These are phyloP conservation scores for Yamagishiella unicocca DNA, from an alignment of 139 green algal genomes.

Conservation along the genomic window DNA sequence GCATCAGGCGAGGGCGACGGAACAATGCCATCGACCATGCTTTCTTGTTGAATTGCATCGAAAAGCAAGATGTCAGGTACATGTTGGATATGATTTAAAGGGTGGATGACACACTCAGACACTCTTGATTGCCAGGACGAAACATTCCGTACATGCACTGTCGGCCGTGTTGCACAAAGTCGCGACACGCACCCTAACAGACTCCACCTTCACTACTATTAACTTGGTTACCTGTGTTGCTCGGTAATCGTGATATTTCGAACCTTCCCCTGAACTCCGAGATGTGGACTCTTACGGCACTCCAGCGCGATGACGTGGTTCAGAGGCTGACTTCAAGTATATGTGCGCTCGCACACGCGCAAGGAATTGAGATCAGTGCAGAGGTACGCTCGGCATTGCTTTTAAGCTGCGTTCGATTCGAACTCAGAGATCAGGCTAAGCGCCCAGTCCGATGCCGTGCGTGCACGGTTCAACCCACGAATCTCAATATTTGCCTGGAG, in stretches of 20 bases:
- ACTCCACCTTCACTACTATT: too few species aligned
- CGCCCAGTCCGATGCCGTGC: not conserved
- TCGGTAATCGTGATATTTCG: not conserved
- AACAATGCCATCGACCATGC: too few species aligned
- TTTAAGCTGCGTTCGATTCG: not conserved
- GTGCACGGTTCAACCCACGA: not conserved
- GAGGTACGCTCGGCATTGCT: conserved; percentile 37
- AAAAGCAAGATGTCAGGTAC: too few species aligned
- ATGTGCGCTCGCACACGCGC: conserved; percentile 73
- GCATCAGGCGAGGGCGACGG: too few species aligned
- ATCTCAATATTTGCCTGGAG: not conserved
- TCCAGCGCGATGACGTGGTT: conserved; percentile 74
- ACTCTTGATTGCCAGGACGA: too few species aligned
- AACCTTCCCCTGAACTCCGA: not conserved
- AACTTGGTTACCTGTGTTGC: too few species aligned
- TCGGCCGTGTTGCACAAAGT: too few species aligned
- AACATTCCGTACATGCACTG: too few species aligned
- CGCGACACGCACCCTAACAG: too few species aligned
- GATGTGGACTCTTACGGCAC: conserved; percentile 70
- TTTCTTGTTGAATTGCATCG: too few species aligned
- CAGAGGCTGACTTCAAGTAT: conserved; percentile 73
- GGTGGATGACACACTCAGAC: too few species aligned
- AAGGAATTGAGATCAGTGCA: conserved; percentile 56
- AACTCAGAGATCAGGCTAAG: not conserved
- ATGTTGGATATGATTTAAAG: too few species aligned